These are phyloP conservation scores for Dictyostelium firmibasis DNA, from an alignment of 78 protist genomes.

Conservation along the genomic window DNA sequence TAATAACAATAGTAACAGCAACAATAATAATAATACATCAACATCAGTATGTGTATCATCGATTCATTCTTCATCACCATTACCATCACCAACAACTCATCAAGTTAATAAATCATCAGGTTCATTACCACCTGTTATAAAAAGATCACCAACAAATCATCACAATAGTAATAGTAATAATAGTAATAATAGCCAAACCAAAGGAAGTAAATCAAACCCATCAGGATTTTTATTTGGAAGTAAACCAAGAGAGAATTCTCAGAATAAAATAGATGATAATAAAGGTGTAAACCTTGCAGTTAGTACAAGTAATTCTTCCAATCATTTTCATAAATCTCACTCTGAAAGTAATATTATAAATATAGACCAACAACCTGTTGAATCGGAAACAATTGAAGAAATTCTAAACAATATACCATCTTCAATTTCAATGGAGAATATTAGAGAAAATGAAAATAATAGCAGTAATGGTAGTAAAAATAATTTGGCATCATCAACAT, in stretches of 20 bases:
- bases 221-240: not conserved
- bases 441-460: not conserved
- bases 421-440: constrained; percentile 2
- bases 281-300: not conserved
- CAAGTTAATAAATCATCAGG: not conserved
- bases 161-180: not conserved
- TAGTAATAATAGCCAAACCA: not conserved
- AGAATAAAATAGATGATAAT: constrained; percentile 1
- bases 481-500: not conserved
- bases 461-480: not conserved
- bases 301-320: constrained; percentile 1
- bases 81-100: not conserved
- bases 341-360: constrained; percentile 1
- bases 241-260: constrained; percentile 7
- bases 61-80: not conserved
- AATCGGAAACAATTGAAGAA: not conserved
- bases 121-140: not conserved
- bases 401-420: constrained; percentile 2
- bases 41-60: constrained; percentile 10
- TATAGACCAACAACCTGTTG: not conserved
- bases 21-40: not conserved
- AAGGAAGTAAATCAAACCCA: not conserved
- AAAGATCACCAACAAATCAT: not conserved
- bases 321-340: not conserved
- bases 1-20: too few species aligned